phyloP scores from a whole-genome alignment of 2,329 filamentous ascomycete genomes.

The Aspergillus jensenii region DNA sequence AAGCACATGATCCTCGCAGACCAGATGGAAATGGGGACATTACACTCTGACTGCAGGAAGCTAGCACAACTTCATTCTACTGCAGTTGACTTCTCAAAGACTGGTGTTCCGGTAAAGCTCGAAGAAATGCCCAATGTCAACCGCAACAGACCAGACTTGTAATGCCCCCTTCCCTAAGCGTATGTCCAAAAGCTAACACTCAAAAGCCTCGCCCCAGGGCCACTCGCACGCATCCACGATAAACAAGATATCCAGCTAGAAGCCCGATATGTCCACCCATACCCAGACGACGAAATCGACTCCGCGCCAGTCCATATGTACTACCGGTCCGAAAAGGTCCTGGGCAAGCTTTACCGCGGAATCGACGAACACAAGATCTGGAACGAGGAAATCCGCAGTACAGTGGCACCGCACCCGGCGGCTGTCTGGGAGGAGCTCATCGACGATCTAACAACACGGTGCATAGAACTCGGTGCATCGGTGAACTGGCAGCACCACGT shows the following conservation, averaged over 20 bases:
- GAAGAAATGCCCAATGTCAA: constrained; percentile 42
- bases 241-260: constrained; percentile 43
- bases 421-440: constrained; percentile 18
- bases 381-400: constrained; percentile 16
- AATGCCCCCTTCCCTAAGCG: constrained; percentile 26
- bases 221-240: constrained; percentile 29
- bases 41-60: constrained; percentile 50
- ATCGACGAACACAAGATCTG: constrained; percentile 69
- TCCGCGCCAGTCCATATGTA: constrained; percentile 52
- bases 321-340: constrained; percentile 66
- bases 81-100: constrained; percentile 75
- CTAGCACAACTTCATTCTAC: constrained; percentile 67
- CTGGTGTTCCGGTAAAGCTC: constrained; percentile 59
- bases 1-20: constrained; percentile 67
- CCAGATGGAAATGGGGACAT: constrained; percentile 52
- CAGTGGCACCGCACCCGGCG: constrained; percentile 1
- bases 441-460: constrained; percentile 4
- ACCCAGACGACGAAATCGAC: constrained; percentile 48
- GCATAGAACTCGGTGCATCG: constrained; percentile 5
- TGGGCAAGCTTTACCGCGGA: constrained; percentile 69
- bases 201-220: constrained; percentile 25
- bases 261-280: constrained; percentile 49
- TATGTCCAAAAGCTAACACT: not conserved
- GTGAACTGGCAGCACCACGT: constrained; percentile 13
- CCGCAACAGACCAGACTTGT: constrained; percentile 57